A percentile compares a stretch with the other conserved stretches of the same genome.
Conservation (phyloP, 306 rosid species). For the Quercus wislizeni region DNA sequence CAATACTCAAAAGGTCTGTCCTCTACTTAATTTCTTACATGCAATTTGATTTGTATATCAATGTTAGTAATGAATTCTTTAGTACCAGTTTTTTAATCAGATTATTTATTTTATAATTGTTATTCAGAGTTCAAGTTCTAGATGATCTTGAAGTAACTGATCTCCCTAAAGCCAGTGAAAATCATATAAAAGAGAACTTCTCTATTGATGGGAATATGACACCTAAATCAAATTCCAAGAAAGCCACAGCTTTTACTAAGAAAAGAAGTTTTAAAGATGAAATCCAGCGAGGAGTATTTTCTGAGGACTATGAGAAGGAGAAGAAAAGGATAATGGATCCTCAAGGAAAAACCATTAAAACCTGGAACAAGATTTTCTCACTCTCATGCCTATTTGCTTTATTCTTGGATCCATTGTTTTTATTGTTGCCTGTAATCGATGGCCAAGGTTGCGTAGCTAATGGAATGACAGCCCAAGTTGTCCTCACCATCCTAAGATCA, state of each 20-base stretch:
- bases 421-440: constrained; percentile 40
- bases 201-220: too few relatives aligned
- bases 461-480: constrained; percentile 33
- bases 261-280: constrained; percentile 35
- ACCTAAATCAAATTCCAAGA: too few relatives aligned
- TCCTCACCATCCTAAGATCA: constrained; percentile 43
- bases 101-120: background rate
- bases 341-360: constrained; percentile 37
- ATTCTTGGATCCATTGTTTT: constrained; percentile 58
- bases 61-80: background rate
- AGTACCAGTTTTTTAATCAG: background rate
- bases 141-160: constrained; percentile 36
- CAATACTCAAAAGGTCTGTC: constrained; percentile 65
- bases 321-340: constrained; percentile 46
- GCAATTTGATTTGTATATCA: too few relatives aligned
- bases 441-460: constrained; percentile 43
- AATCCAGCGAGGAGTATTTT: constrained; percentile 47
- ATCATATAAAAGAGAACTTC: background rate
- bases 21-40: background rate
- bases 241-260: background rate
- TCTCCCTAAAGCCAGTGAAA: constrained; percentile 9
- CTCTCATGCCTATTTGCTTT: constrained; percentile 42
- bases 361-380: constrained; percentile 55
- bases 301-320: constrained; percentile 51
- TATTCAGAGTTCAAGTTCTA: constrained; percentile 29